phyloP scores from a whole-genome alignment of 169 alveolate genomes.

The Theileria sp. region DNA sequence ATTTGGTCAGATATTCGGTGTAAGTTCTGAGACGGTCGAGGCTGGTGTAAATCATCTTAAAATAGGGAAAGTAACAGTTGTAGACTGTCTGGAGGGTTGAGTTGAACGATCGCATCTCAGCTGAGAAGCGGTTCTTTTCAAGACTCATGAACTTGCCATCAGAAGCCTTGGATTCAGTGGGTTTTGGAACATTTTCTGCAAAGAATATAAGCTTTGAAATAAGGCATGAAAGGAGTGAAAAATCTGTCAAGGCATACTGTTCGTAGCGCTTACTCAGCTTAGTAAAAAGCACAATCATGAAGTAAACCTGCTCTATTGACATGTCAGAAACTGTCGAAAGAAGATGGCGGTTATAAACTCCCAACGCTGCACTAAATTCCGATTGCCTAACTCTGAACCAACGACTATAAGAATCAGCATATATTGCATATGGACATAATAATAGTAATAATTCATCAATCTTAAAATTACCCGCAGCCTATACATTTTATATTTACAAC shows the following conservation, averaged over 20 bases:
- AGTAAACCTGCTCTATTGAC: slow-evolving; percentile 44
- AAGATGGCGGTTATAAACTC: slow-evolving; percentile 28
- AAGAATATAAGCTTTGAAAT: not conserved
- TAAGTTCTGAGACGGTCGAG: slow-evolving; percentile 2
- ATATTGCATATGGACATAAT: slow-evolving; percentile 16
- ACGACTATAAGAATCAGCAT: slow-evolving; percentile 13
- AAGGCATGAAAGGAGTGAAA: not conserved
- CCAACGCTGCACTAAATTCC: slow-evolving; percentile 18
- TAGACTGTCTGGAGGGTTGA: slow-evolving; percentile 33
- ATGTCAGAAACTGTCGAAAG: slow-evolving; percentile 13
- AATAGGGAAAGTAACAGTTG: slow-evolving; percentile 31
- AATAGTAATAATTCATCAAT: slow-evolving; percentile 31
- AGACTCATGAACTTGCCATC: not conserved
- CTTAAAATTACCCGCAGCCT: slow-evolving; percentile 13
- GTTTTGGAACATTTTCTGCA: not conserved
- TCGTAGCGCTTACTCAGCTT: slow-evolving; percentile 21
- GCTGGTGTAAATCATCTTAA: slow-evolving; percentile 20
- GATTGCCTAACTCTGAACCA: slow-evolving; percentile 48
- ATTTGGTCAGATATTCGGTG: slow-evolving; percentile 14
- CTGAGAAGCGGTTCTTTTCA: not conserved
- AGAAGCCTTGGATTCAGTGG: not conserved
- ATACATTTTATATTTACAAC: not conserved
- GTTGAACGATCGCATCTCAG: not conserved
- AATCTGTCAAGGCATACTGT: not conserved
- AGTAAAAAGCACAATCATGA: slow-evolving; percentile 15